A percentile compares a stretch with the other conserved stretches of the same genome.
Conservation (phyloP, 148 eudicot genomes). For the Rhododendron williamsianum region DNA sequence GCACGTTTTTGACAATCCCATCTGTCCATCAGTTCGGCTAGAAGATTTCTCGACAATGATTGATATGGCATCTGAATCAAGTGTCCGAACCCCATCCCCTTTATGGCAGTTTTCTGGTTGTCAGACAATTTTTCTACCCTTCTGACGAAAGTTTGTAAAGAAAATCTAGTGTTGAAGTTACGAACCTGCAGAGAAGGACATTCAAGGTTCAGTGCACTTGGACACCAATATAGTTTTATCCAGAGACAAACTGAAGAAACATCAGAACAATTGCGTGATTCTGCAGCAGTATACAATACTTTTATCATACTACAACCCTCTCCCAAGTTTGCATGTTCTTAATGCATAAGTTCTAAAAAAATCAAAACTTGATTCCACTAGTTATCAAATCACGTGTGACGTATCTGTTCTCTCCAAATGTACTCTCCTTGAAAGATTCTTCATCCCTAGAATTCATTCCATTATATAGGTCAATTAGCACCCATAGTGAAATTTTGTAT, state of each 20-base stretch:
- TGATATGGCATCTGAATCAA: slow-evolving; percentile 41
- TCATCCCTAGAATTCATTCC: neutral
- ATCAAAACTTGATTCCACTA: neutral
- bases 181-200: slow-evolving; percentile 31
- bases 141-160: slow-evolving; percentile 43
- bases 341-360: neutral
- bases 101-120: slow-evolving; percentile 42
- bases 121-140: slow-evolving; percentile 44
- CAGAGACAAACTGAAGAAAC: neutral
- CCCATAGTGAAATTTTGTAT: neutral
- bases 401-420: neutral
- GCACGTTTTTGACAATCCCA: slow-evolving; percentile 48
- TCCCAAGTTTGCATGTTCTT: neutral
- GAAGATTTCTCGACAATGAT: slow-evolving; percentile 37
- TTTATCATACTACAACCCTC: neutral
- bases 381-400: neutral
- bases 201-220: neutral
- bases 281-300: neutral
- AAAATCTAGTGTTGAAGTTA: slow-evolving; percentile 51
- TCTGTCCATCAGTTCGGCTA: slow-evolving; percentile 55
- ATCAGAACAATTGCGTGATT: neutral
- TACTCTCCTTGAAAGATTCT: neutral
- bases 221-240: neutral
- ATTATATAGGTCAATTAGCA: neutral
- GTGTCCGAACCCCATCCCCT: slow-evolving; percentile 51